Conservation (phyloP, 176 grass and related monocot species). For the Thinopyrum elongatum region DNA sequence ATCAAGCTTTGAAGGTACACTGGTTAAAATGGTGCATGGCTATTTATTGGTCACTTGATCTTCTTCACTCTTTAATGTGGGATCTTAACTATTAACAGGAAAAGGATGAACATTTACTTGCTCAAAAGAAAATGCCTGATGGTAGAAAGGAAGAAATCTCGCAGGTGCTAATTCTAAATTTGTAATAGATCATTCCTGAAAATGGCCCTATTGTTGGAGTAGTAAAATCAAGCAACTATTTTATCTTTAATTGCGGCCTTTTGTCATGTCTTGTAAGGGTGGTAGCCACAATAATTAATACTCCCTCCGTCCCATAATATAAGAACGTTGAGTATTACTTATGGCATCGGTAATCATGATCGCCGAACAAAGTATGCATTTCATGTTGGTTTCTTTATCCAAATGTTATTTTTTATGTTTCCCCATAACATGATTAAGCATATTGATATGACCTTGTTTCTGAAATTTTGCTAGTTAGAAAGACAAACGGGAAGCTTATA, state of each 20-base stretch:
- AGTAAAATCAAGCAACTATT: background rate
- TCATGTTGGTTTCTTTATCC: conserved; percentile 4
- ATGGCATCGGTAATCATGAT: background rate
- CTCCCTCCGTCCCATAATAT: no score
- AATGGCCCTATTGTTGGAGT: conserved; percentile 7
- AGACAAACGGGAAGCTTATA: background rate
- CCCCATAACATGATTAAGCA: background rate
- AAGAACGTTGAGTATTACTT: background rate
- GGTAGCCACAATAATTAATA: background rate
- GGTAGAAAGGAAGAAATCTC: conserved; percentile 92
- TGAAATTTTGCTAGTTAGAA: background rate
- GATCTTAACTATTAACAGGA: conserved; percentile 45
- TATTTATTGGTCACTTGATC: conserved; percentile 16
- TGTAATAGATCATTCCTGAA: conserved; percentile 16
- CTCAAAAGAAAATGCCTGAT: conserved; percentile 98
- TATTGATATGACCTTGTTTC: background rate
- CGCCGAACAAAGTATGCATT: background rate
- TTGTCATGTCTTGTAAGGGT: background rate
- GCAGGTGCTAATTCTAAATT: conserved; percentile 59
- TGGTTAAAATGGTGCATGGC: conserved; percentile 20
- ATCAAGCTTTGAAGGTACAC: conserved; percentile 88
- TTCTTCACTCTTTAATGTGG: conserved; percentile 21
- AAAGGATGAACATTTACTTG: conserved; percentile 85
- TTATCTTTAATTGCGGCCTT: background rate
- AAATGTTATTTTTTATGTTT: background rate